Percentiles rank a stretch among this genome's conserved stretches.
Conservation (phyloP, 768 basidiomycete genomes). For the Fomitopsis pulvina region DNA sequence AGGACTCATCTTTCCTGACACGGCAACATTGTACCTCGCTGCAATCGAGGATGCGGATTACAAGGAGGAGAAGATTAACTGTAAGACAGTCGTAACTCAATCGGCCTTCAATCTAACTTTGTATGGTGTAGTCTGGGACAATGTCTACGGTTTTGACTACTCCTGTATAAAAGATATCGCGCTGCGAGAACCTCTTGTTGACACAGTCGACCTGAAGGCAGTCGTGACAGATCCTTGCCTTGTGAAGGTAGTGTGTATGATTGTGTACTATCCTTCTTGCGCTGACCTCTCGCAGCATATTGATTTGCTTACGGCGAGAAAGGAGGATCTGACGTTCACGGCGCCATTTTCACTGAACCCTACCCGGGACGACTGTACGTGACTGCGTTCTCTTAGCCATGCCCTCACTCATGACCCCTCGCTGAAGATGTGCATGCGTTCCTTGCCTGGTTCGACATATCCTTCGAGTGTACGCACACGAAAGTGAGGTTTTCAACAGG, state of each 20-base stretch:
- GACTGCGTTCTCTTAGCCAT: background rate
- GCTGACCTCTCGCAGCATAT: constrained; percentile 53
- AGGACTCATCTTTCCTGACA: constrained; percentile 95
- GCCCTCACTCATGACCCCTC: background rate
- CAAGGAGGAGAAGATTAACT: constrained; percentile 99
- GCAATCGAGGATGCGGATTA: constrained; percentile 99
- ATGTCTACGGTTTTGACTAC: constrained; percentile 99
- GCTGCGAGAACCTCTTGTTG: constrained; percentile 90
- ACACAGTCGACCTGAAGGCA: constrained; percentile 95
- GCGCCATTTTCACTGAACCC: constrained; percentile 73
- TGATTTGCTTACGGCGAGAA: constrained; percentile 84
- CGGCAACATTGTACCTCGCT: constrained; percentile 84
- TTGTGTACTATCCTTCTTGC: background rate
- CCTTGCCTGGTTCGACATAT: constrained; percentile 98
- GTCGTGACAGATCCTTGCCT: constrained; percentile 90
- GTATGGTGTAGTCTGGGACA: constrained; percentile 81
- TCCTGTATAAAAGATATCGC: constrained; percentile 99
- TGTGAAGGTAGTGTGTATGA: constrained; percentile 55
- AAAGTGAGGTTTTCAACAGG: constrained; percentile 95
- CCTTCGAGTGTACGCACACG: constrained; percentile 94
- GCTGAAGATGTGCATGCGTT: constrained; percentile 87
- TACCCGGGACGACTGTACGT: constrained; percentile 86
- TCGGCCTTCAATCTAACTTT: constrained; percentile 1
- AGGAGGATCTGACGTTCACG: constrained; percentile 89
- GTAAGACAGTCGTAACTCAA: constrained; percentile 41